Percentiles rank a stretch among this genome's conserved stretches.
These are phyloP conservation scores for Fraxinus baroniana DNA, from an alignment of 305 asterid genomes.

Conservation along the genomic window DNA sequence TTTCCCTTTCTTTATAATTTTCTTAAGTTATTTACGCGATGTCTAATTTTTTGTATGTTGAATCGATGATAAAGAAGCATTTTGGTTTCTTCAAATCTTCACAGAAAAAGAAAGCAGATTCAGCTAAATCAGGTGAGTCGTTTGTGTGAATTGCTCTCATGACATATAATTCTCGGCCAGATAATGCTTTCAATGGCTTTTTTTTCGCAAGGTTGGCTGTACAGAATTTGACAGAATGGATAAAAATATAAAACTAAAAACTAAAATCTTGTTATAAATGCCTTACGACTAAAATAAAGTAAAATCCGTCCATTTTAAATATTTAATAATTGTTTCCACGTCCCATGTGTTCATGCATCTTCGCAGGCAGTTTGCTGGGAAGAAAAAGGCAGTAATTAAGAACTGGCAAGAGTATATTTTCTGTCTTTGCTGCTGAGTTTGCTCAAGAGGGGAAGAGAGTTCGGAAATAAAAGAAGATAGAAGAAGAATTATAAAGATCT, in stretches of 20 bases:
- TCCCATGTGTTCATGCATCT: not conserved
- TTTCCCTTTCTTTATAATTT: not conserved
- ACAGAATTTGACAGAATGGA: not conserved
- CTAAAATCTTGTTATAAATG: not conserved
- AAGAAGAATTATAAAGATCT: slow-evolving; percentile 43
- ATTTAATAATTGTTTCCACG: not conserved
- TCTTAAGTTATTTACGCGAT: not conserved
- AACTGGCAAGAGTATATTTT: slow-evolving; percentile 26
- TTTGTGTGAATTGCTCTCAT: not conserved
- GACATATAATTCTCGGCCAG: not conserved
- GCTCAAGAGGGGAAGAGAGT: slow-evolving; percentile 34
- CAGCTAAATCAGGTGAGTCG: slow-evolving; percentile 44
- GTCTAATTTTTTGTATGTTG: slow-evolving; percentile 41
- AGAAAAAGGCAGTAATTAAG: slow-evolving; percentile 49
- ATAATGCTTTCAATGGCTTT: not conserved
- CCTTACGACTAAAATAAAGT: too few species aligned
- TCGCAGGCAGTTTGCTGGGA: slow-evolving; percentile 53
- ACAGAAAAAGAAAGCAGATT: slow-evolving; percentile 38
- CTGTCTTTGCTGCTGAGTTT: slow-evolving; percentile 32
- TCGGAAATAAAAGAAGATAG: slow-evolving; percentile 27
- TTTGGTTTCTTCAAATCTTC: slow-evolving; percentile 57
- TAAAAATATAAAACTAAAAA: not conserved
- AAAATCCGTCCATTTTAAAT: not conserved
- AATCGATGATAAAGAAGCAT: slow-evolving; percentile 43
- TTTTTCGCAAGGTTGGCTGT: not conserved